These are phyloP conservation scores for Chaetomiaceae sp. DNA, from an alignment of 2,329 filamentous ascomycete species.

Conservation along the genomic window DNA sequence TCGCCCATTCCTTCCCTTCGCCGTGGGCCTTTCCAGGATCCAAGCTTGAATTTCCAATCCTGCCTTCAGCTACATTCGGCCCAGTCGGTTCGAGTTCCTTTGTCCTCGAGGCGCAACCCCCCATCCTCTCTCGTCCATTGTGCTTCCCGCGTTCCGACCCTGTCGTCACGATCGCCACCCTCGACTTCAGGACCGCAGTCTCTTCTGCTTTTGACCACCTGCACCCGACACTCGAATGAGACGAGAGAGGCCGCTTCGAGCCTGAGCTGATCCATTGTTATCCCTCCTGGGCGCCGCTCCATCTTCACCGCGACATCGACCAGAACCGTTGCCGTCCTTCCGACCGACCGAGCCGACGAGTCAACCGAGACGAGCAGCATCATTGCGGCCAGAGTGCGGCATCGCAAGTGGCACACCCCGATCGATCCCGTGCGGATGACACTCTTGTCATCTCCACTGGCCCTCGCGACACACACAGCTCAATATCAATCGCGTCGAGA, in stretches of 20 bases:
- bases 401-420: constrained; percentile 15
- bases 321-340: constrained; percentile 9
- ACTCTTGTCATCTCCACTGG: constrained; percentile 16
- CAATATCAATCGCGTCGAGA: constrained; percentile 33
- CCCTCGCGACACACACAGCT: constrained; percentile 11
- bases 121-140: constrained; percentile 22
- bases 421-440: constrained; percentile 23
- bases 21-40: not conserved
- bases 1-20: constrained; percentile 22
- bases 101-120: constrained; percentile 31
- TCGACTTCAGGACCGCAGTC: constrained; percentile 1
- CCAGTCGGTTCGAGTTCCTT: constrained; percentile 27
- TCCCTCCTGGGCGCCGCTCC: not conserved
- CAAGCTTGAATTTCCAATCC: constrained; percentile 13
- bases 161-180: constrained; percentile 18
- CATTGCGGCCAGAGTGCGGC: constrained; percentile 4
- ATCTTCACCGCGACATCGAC: constrained; percentile 14
- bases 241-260: not conserved
- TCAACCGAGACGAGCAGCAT: not conserved
- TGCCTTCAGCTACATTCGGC: constrained; percentile 17
- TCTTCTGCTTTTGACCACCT: not conserved
- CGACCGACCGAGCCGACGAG: constrained; percentile 10
- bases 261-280: not conserved
- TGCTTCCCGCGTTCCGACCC: constrained; percentile 18
- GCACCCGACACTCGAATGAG: constrained; percentile 4